Conservation (phyloP, 495 filamentous ascomycete genomes). For the Penicilliopsis zonata region DNA sequence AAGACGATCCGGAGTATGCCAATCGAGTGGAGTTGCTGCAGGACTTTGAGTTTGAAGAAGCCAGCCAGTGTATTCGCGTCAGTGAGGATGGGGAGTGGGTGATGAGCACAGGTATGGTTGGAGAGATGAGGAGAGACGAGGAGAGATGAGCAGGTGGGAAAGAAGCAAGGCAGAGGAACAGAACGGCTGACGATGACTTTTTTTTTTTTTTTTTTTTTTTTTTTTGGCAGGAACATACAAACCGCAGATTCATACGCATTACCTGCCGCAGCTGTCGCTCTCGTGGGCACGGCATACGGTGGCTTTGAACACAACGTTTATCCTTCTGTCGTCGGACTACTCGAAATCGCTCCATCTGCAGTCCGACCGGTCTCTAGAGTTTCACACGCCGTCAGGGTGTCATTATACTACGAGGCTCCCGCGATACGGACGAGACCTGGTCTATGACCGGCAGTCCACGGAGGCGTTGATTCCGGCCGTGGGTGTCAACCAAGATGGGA, state of each 20-base stretch:
- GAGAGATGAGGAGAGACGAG: no score
- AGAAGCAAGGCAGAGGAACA: no score
- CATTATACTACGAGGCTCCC: conserved; percentile 83
- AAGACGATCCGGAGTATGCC: conserved; percentile 84
- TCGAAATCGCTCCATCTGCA: conserved; percentile 92
- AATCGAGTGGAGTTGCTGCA: conserved; percentile 92
- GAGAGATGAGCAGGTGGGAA: no score
- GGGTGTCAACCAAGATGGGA: conserved; percentile 70
- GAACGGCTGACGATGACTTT: no score
- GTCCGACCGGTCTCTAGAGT: conserved; percentile 79
- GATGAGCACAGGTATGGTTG: conserved; percentile 93
- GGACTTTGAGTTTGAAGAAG: conserved; percentile 97
- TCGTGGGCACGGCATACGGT: conserved; percentile 89
- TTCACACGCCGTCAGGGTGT: conserved; percentile 82
- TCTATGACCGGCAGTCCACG: conserved; percentile 73
- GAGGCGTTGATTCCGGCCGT: conserved; percentile 83
- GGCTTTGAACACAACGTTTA: conserved; percentile 86
- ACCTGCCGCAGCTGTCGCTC: conserved; percentile 82
- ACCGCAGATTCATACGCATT: conserved; percentile 92
- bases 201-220: no score
- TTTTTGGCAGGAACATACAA: conserved; percentile 64
- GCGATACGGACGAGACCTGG: conserved; percentile 80
- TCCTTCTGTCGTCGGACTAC: conserved; percentile 86
- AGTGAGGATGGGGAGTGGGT: conserved; percentile 98
- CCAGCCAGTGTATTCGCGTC: conserved; percentile 80